Evolutionary conservation across 768 basidiomycete species (phyloP).

Genomic region (Auricularia cornea): DNA sequence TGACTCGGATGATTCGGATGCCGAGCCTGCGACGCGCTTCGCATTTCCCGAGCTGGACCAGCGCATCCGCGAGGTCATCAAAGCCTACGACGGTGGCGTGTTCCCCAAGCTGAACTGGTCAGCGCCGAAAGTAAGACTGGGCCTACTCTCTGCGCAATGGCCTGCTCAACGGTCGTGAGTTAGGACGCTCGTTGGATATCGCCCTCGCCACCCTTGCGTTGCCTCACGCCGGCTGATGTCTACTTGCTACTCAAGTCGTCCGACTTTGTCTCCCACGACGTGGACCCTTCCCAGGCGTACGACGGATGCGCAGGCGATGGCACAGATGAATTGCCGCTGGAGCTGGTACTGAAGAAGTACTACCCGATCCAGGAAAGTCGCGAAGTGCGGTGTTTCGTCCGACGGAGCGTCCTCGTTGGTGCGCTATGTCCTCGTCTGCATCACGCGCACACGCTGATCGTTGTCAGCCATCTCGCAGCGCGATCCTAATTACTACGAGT

Average conservation of each 20-base stretch:
- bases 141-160: not conserved
- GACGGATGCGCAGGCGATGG: constrained; percentile 41
- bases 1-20: constrained; percentile 31
- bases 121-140: constrained; percentile 66
- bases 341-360: constrained; percentile 88
- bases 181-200: constrained; percentile 92
- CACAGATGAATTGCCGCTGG: constrained; percentile 48
- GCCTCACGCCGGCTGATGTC: constrained; percentile 80
- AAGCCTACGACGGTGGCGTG: constrained; percentile 59
- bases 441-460: not conserved
- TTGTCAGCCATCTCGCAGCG: constrained; percentile 73
- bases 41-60: constrained; percentile 79
- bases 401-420: constrained; percentile 67
- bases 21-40: constrained; percentile 29
- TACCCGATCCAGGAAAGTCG: constrained; percentile 75
- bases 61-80: constrained; percentile 56
- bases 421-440: constrained; percentile 4
- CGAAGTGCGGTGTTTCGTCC: constrained; percentile 87
- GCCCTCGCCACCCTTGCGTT: constrained; percentile 78
- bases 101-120: constrained; percentile 98
- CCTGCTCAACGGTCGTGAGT: not conserved
- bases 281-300: constrained; percentile 54
- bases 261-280: constrained; percentile 79
- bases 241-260: constrained; percentile 90
- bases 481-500: constrained; percentile 84